Percentiles rank a stretch among this genome's conserved stretches.
phyloP scores from a whole-genome alignment of 169 alveolate genomes.

The Cryptosporidium viatorum region DNA sequence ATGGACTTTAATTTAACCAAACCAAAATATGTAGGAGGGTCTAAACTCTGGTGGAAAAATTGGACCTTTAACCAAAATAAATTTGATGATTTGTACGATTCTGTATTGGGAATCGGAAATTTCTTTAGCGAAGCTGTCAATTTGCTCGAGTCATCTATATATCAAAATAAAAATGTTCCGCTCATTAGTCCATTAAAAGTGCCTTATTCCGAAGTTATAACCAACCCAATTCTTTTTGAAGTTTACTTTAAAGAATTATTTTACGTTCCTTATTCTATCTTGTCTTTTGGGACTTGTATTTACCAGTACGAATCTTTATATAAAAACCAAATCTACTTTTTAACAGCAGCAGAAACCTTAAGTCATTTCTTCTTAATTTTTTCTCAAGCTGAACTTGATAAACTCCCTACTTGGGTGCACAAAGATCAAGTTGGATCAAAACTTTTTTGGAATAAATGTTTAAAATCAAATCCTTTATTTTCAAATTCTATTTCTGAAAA shows the following conservation, averaged over 20 bases:
- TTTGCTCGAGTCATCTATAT: not conserved
- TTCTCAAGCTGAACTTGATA: not conserved
- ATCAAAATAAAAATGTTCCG: not conserved
- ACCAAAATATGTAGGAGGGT: conserved; percentile 33
- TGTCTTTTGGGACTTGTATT: conserved; percentile 33
- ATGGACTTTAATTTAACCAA: conserved; percentile 3
- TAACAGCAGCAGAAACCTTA: conserved; percentile 19
- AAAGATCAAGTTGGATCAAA: not conserved
- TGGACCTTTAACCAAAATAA: not conserved
- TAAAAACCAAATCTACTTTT: conserved; percentile 15
- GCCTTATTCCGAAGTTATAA: not conserved
- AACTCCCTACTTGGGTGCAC: conserved; percentile 24
- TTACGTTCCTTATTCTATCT: conserved; percentile 28
- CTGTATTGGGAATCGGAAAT: not conserved
- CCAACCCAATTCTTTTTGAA: conserved; percentile 9
- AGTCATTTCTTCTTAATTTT: not conserved
- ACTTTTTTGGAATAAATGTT: conserved; percentile 13
- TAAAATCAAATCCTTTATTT: not conserved
- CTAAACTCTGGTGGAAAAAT: conserved; percentile 54
- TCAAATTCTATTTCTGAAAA: not conserved
- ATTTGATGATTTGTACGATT: conserved; percentile 45
- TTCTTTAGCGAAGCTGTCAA: conserved; percentile 6
- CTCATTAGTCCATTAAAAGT: not conserved
- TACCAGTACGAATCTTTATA: not conserved
- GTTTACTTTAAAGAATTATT: conserved; percentile 28